Evolutionary conservation across 352 stramenopile genomes (phyloP), one percentile per base, ranked within the genome.

Genomic region (Pythium periplocum): DNA sequence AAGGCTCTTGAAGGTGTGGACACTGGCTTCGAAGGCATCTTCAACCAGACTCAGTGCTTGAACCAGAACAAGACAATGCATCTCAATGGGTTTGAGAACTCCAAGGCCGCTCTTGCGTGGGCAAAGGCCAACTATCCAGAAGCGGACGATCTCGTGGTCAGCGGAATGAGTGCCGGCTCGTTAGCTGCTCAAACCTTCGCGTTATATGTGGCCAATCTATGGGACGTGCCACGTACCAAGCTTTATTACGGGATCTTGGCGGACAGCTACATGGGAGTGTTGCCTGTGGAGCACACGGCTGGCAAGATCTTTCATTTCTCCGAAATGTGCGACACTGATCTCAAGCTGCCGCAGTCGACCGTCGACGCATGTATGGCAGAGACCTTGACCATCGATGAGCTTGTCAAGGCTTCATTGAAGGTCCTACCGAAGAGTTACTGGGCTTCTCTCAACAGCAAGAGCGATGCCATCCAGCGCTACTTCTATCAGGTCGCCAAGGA

Each of bases 221-320:
- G 69, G 69, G 57, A 74, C 46, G 63, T 83, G 17, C 6, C 40
- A 74, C 35, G 59, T 12, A 81, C 73, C 10, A 62, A 57, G 11
- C 79, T 76, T 17, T 61, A 58, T 1, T 83, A 71, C 51, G 71
- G 61, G 2, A 60, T 87, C 9, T 53, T 87, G 2, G 73, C 62
- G 1, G 76, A 87, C 63, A 82, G 69, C 59, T 87, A 87, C 48
- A 62, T 85, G 0, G 76, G 76, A 34, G 76, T 85, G 33, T 42
- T 85, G 32, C 76, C 73, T 4, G 9, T 55, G 68, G 58, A 68
- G 30, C 61, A 68, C 35, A 52, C 64, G 8, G 73, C 61, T 34
- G 69, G 69, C 7, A 66, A 78, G 44, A 59, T 85, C 36, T 63
- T 87, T 38, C 71, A 67, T 36, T 87, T 78, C 64, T 85, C 78